These are phyloP conservation scores for Monosporozyma servazzii DNA, from an alignment of 805 yeast species.

Conservation along the genomic window DNA sequence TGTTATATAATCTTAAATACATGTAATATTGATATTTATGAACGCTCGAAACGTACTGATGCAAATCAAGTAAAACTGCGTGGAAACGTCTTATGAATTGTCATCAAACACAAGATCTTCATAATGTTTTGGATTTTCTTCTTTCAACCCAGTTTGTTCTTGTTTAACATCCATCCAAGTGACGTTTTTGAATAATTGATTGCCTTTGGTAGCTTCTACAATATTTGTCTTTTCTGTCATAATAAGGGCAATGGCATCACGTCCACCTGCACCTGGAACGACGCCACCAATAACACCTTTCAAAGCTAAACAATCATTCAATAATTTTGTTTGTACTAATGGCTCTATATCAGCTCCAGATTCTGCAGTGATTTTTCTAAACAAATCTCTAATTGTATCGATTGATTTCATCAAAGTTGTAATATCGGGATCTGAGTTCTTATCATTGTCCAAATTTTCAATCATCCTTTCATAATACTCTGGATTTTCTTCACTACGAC, in stretches of 20 bases:
- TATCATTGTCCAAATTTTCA: constrained; percentile 10
- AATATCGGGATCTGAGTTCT: constrained; percentile 18
- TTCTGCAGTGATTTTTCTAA: constrained; percentile 50
- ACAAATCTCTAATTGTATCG: constrained; percentile 41
- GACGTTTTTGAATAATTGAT: constrained; percentile 37
- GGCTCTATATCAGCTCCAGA: constrained; percentile 92
- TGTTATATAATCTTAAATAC: too few relatives aligned
- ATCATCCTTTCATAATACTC: constrained; percentile 30
- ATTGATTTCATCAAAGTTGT: constrained; percentile 35
- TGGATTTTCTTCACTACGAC: constrained; percentile 22
- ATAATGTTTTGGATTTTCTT: constrained; percentile 35
- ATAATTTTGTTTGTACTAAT: constrained; percentile 53
- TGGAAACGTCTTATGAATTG: not conserved
- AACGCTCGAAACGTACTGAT: too few relatives aligned
- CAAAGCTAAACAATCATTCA: constrained; percentile 48
- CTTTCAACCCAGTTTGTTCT: constrained; percentile 47
- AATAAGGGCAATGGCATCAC: constrained; percentile 79
- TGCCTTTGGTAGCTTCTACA: constrained; percentile 17
- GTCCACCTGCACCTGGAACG: constrained; percentile 98
- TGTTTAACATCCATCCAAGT: constrained; percentile 63
- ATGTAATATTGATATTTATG: too few relatives aligned
- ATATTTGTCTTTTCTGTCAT: constrained; percentile 41
- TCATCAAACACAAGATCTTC: constrained; percentile 6
- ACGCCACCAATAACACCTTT: constrained; percentile 89
- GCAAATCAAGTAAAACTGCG: too few relatives aligned